phyloP scores from a whole-genome alignment of 2,329 filamentous ascomycete genomes.

The Exserohilum rostratum region DNA sequence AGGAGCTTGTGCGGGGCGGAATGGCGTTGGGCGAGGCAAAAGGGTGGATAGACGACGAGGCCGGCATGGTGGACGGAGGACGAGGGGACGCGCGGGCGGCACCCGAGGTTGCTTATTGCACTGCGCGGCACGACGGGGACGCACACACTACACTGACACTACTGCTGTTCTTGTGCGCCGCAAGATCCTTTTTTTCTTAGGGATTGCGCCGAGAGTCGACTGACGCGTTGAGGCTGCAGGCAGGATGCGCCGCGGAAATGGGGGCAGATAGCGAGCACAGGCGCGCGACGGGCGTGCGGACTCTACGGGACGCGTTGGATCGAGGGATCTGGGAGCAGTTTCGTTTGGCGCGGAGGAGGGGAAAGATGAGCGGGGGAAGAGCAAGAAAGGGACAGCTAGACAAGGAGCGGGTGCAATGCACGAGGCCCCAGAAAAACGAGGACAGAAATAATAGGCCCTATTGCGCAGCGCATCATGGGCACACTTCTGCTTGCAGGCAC shows the following conservation, averaged over 20 bases:
- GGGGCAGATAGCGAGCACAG: neutral
- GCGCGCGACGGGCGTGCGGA: conserved; percentile 4
- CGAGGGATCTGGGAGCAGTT: neutral
- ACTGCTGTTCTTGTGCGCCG: no score
- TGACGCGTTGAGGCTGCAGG: conserved; percentile 5
- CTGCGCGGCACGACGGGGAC: conserved; percentile 5
- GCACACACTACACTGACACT: no score
- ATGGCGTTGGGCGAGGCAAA: conserved; percentile 49
- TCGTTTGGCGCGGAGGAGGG: neutral
- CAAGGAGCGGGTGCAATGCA: no score
- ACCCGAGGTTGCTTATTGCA: neutral
- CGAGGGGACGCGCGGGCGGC: conserved; percentile 1
- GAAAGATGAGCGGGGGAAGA: neutral
- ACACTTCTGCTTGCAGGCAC: neutral
- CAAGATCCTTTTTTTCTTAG: no score
- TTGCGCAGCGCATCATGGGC: conserved; percentile 8
- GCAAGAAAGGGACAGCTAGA: neutral
- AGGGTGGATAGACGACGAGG: conserved; percentile 29
- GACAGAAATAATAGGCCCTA: conserved; percentile 4
- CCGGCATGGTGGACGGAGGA: conserved; percentile 21
- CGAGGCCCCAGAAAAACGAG: no score
- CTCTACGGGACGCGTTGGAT: conserved; percentile 6
- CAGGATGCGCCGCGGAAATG: conserved; percentile 11
- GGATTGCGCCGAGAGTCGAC: neutral
- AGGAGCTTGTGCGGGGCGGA: conserved; percentile 48